These are phyloP conservation scores for Metschnikowia henanensis DNA, from an alignment of 805 yeast genomes.

Conservation along the genomic window DNA sequence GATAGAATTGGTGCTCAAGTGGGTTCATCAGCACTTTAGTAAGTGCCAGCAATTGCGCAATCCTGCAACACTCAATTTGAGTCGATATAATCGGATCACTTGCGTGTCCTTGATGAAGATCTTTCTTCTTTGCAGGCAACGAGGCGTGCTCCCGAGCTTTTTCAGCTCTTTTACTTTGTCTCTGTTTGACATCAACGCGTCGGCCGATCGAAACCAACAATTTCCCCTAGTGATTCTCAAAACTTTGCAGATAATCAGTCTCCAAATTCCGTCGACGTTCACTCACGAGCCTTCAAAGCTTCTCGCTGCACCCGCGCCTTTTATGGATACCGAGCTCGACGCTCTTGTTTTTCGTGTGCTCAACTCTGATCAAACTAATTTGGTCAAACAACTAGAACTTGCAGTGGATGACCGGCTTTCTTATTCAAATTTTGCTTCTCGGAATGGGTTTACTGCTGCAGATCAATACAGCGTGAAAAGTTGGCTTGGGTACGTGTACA, in stretches of 20 bases:
- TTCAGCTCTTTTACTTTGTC: conserved; percentile 20
- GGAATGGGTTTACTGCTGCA: neutral
- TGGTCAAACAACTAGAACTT: conserved; percentile 9
- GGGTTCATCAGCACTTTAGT: conserved; percentile 24
- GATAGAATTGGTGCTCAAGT: conserved; percentile 25
- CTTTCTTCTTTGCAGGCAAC: conserved; percentile 25
- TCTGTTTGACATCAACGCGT: neutral
- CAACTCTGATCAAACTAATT: neutral
- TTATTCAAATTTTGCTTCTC: conserved; percentile 1
- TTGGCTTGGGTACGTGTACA: conserved; percentile 26
- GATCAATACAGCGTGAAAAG: conserved; percentile 1
- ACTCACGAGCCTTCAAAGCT: neutral
- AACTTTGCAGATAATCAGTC: conserved; percentile 25
- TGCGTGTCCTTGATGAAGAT: conserved; percentile 25
- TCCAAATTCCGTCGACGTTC: conserved; percentile 19
- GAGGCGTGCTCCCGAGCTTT: conserved; percentile 21
- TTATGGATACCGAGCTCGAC: conserved; percentile 17
- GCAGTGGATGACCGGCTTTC: conserved; percentile 6
- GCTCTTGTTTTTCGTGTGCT: conserved; percentile 6
- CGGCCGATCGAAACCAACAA: neutral
- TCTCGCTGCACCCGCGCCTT: conserved; percentile 3
- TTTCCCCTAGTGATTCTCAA: conserved; percentile 21
- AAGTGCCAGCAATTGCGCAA: neutral
- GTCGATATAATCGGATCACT: conserved; percentile 18
- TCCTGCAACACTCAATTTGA: neutral